A percentile compares a stretch with the other conserved stretches of the same genome.
Conservation (phyloP, 192 early-diverging fungal species). For the Diversispora epigaea region DNA sequence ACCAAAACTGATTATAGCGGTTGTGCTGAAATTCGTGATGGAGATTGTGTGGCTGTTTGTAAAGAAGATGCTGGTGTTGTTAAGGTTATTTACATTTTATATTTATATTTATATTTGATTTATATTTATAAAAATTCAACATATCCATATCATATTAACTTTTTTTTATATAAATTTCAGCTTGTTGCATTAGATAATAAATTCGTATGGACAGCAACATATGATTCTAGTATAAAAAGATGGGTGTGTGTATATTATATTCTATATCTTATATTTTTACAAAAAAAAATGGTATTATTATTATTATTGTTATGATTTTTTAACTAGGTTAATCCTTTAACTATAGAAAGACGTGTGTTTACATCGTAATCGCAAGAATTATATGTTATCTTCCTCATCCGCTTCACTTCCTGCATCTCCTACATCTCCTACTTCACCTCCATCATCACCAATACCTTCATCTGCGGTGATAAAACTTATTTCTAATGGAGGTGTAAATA, state of each 20-base stretch:
- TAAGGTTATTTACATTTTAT: constrained; percentile 54
- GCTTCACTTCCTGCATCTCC: neutral
- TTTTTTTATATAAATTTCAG: constrained; percentile 40
- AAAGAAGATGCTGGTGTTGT: constrained; percentile 80
- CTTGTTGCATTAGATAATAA: constrained; percentile 81
- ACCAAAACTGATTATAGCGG: constrained; percentile 65
- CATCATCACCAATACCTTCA: constrained; percentile 25
- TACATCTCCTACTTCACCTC: neutral
- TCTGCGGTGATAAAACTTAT: constrained; percentile 50
- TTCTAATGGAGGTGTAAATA: constrained; percentile 34
- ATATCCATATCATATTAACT: neutral
- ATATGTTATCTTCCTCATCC: neutral
- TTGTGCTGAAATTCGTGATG: constrained; percentile 51
- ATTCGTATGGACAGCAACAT: constrained; percentile 92
- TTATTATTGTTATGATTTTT: too few relatives aligned
- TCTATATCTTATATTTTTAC: neutral
- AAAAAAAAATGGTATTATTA: too few relatives aligned
- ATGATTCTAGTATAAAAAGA: constrained; percentile 76
- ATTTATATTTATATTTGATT: neutral
- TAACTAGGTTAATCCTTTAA: too few relatives aligned
- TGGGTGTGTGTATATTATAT: constrained; percentile 59
- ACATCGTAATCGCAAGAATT: neutral
- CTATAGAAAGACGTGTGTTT: constrained; percentile 2
- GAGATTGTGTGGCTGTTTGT: constrained; percentile 84
- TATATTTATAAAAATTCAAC: constrained; percentile 11